These are phyloP conservation scores for Neofusicoccum laricinum DNA, from an alignment of 2,329 filamentous ascomycete species.

Conservation along the genomic window DNA sequence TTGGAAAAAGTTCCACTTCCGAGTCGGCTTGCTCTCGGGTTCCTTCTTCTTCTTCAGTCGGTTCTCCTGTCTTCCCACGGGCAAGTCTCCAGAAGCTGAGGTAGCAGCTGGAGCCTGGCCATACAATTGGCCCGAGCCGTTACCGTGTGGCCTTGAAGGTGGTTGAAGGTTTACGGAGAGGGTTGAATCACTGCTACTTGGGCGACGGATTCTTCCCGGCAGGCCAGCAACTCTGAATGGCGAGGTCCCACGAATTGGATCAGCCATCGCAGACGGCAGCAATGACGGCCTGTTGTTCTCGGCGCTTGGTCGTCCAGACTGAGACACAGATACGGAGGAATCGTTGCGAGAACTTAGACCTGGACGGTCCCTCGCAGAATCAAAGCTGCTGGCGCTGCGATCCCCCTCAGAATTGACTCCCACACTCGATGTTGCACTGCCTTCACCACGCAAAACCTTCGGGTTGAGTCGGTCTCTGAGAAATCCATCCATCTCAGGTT, in stretches of 20 bases:
- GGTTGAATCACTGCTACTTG: neutral
- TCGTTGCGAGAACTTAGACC: conserved; percentile 1
- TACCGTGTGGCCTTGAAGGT: neutral
- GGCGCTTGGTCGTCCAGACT: conserved; percentile 22
- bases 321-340: conserved; percentile 1
- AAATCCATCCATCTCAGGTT: conserved; percentile 45
- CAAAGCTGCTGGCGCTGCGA: conserved; percentile 34
- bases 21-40: conserved; percentile 35
- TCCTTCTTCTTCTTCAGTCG: conserved; percentile 19
- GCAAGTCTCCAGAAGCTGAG: neutral
- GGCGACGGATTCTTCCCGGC: conserved; percentile 31
- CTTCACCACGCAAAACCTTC: conserved; percentile 44
- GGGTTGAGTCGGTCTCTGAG: conserved; percentile 44
- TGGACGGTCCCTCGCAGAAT: conserved; percentile 21
- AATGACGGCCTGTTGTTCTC: conserved; percentile 28
- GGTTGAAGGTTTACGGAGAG: neutral
- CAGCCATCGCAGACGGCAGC: conserved; percentile 38
- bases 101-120: neutral
- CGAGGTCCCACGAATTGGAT: conserved; percentile 29
- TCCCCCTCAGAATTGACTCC: conserved; percentile 29
- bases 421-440: conserved; percentile 28
- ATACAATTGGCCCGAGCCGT: neutral
- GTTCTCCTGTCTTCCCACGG: conserved; percentile 17
- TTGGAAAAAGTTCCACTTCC: conserved; percentile 61
- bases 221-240: conserved; percentile 22